These are phyloP conservation scores for Ceratocystis smalleyi DNA, from an alignment of 2,329 filamentous ascomycete species.

Conservation along the genomic window DNA sequence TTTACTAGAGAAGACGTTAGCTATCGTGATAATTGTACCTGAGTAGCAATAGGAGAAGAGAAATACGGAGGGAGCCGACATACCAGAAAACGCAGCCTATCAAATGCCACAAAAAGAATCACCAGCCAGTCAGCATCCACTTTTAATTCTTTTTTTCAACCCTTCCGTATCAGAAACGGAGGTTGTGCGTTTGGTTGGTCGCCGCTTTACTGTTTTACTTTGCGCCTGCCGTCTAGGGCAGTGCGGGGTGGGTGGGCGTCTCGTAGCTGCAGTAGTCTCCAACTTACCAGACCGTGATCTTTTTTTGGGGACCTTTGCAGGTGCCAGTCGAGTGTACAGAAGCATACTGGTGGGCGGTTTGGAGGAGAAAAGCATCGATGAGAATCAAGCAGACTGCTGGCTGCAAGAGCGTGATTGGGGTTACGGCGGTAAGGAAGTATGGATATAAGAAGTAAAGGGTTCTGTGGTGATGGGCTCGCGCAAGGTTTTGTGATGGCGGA, in stretches of 20 bases:
- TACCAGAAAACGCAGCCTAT: constrained; percentile 14
- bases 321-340: constrained; percentile 41
- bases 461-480: background rate
- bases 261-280: background rate
- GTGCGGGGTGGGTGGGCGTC: constrained; percentile 3
- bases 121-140: background rate
- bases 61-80: background rate
- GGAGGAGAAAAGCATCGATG: background rate
- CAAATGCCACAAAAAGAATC: background rate
- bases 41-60: background rate
- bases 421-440: background rate
- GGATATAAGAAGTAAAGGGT: background rate
- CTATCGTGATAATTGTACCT: background rate
- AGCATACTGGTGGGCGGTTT: constrained; percentile 30
- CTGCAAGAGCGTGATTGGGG: background rate
- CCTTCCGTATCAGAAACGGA: background rate
- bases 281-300: constrained; percentile 43
- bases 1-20: constrained; percentile 10
- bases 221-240: background rate
- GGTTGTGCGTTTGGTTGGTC: background rate
- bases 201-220: background rate
- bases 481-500: background rate
- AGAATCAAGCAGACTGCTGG: background rate
- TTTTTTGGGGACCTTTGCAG: constrained; percentile 43
- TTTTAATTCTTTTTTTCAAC: background rate